A percentile compares a stretch with the other conserved stretches of the same genome.
These are phyloP conservation scores for Davidsoniella eucalypti DNA, from an alignment of 2,329 filamentous ascomycete genomes.

Conservation along the genomic window DNA sequence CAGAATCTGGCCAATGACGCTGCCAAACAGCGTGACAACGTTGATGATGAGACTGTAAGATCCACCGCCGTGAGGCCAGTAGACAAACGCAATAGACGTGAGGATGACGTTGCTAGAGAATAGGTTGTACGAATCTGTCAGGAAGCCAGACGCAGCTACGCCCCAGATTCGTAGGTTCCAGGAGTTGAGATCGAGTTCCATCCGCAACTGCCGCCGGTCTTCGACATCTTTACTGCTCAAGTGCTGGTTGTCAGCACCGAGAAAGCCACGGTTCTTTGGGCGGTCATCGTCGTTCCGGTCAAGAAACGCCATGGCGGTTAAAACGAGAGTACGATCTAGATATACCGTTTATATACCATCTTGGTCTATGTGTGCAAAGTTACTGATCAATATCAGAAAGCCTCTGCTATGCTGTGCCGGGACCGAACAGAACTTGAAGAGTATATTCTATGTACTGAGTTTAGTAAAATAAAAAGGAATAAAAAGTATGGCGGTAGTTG, in stretches of 20 bases:
- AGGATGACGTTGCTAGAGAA: conserved; percentile 39
- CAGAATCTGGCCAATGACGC: conserved; percentile 33
- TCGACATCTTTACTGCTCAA: conserved; percentile 19
- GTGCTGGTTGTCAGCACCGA: conserved; percentile 34
- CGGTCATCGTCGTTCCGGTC: background rate
- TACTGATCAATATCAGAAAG: no score
- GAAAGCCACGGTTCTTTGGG: conserved; percentile 30
- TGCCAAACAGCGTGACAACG: conserved; percentile 35
- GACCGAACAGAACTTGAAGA: no score
- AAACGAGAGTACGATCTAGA: no score
- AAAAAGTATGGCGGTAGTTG: no score
- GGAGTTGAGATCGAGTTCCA: conserved; percentile 36
- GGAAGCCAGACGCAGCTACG: conserved; percentile 36
- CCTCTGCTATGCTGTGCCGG: no score
- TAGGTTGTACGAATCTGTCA: conserved; percentile 38
- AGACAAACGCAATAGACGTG: conserved; percentile 35
- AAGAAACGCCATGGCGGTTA: background rate
- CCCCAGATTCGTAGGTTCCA: conserved; percentile 39
- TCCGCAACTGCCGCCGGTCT: conserved; percentile 35
- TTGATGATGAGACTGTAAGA: conserved; percentile 34
- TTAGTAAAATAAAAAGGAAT: no score
- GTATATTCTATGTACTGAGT: no score
- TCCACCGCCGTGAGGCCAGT: conserved; percentile 29
- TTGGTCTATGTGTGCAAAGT: no score
- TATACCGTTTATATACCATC: no score